phyloP scores from a whole-genome alignment of 805 yeast species.

The Debaryomyces hansenii region DNA sequence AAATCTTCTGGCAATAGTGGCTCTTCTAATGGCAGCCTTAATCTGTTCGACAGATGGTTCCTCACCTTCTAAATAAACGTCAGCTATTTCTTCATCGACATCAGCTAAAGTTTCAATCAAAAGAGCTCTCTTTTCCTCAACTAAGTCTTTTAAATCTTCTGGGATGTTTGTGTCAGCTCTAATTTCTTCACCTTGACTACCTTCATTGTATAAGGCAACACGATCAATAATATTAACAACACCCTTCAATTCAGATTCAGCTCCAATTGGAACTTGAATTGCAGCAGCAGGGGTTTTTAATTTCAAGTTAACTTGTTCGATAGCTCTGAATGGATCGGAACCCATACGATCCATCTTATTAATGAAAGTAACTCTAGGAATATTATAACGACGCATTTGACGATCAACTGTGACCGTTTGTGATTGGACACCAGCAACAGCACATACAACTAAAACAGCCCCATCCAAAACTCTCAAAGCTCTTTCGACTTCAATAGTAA shows the following conservation, averaged over 20 bases:
- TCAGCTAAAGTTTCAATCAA: slow-evolving; percentile 95
- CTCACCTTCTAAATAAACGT: slow-evolving; percentile 83
- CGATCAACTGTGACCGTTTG: slow-evolving; percentile 98
- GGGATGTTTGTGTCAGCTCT: slow-evolving; percentile 67
- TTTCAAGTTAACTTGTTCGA: slow-evolving; percentile 85
- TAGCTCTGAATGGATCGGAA: slow-evolving; percentile 93
- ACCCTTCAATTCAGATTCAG: slow-evolving; percentile 82
- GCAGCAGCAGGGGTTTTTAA: slow-evolving; percentile 96
- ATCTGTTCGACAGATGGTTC: slow-evolving; percentile 85
- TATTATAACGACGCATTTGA: slow-evolving; percentile 97
- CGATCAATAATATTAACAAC: slow-evolving; percentile 88
- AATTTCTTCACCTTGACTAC: slow-evolving; percentile 82
- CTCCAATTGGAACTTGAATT: slow-evolving; percentile 95
- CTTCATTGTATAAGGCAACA: slow-evolving; percentile 86
- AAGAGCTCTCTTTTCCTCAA: slow-evolving; percentile 83
- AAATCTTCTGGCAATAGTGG: slow-evolving; percentile 93
- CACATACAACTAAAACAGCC: slow-evolving; percentile 97
- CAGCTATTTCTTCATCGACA: slow-evolving; percentile 97
- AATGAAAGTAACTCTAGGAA: slow-evolving; percentile 93
- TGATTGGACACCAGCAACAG: slow-evolving; percentile 97
- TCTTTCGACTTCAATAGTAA: slow-evolving; percentile 97
- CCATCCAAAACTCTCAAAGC: slow-evolving; percentile 98
- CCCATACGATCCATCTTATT: slow-evolving; percentile 99
- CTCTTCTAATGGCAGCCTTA: slow-evolving; percentile 84
- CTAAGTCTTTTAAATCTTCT: slow-evolving; percentile 73